A percentile compares a stretch with the other conserved stretches of the same genome.
Conservation (phyloP, 129 eudicot genomes). For the Deinandra increscens region DNA sequence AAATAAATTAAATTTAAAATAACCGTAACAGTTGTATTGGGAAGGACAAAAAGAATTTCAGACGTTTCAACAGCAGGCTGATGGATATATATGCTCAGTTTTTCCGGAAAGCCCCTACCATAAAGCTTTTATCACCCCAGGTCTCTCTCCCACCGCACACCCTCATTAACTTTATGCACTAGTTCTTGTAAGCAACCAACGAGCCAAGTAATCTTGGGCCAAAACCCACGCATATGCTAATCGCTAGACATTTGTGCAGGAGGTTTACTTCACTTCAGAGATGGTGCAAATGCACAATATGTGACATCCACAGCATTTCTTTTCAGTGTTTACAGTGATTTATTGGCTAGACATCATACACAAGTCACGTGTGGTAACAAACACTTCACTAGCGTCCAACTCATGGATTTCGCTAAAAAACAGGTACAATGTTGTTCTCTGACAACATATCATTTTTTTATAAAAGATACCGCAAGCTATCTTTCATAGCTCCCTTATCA, state of each 20-base stretch:
- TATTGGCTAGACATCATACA: constrained; percentile 45
- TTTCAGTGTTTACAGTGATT: constrained; percentile 62
- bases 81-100: constrained; percentile 59
- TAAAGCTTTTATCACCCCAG: constrained; percentile 60
- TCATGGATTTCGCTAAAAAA: constrained; percentile 65
- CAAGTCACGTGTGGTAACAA: constrained; percentile 55
- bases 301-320: constrained; percentile 68
- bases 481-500: too few species aligned
- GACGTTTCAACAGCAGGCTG: constrained; percentile 55
- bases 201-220: background rate
- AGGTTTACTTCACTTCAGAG: constrained; percentile 69
- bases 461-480: too few species aligned
- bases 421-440: too few species aligned
- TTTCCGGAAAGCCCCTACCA: constrained; percentile 70
- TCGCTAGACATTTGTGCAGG: constrained; percentile 34
- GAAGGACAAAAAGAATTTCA: constrained; percentile 51
- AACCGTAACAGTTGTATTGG: constrained; percentile 42
- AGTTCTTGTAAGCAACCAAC: background rate
- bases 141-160: constrained; percentile 25
- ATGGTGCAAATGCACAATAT: constrained; percentile 88
- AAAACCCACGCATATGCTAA: background rate
- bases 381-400: constrained; percentile 31
- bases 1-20: too few species aligned
- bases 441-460: too few species aligned
- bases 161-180: background rate